These are phyloP conservation scores for Aphanocladium album DNA, from an alignment of 2,329 filamentous ascomycete genomes.

Conservation along the genomic window DNA sequence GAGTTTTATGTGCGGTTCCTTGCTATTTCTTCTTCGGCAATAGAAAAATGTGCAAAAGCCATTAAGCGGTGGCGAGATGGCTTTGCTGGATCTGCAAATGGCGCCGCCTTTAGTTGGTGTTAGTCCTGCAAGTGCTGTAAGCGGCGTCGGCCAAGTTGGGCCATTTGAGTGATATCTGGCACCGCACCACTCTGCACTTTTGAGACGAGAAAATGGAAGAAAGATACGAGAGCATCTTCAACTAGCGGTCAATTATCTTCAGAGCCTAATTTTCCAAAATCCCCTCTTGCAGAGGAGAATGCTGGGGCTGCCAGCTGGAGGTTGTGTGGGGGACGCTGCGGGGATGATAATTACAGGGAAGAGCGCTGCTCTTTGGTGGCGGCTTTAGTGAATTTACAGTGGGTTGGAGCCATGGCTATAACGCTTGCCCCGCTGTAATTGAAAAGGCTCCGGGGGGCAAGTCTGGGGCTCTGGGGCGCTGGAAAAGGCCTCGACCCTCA, in stretches of 20 bases:
- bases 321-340: conserved; percentile 2
- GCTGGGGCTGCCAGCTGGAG: not conserved
- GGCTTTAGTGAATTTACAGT: not conserved
- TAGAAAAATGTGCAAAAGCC: conserved; percentile 18
- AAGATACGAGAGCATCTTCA: not conserved
- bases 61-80: conserved; percentile 1
- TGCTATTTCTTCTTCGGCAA: too few species aligned
- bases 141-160: not conserved
- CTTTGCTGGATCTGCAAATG: not conserved
- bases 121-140: too few species aligned
- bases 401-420: not conserved
- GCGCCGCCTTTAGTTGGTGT: too few species aligned
- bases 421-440: not conserved
- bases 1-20: too few species aligned
- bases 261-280: not conserved
- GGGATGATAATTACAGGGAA: not conserved
- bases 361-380: not conserved
- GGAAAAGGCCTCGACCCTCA: not conserved
- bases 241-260: not conserved
- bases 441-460: not conserved
- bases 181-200: not conserved
- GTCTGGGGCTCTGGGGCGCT: not conserved
- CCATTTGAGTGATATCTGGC: not conserved
- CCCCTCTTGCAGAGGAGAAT: not conserved
- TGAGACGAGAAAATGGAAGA: not conserved